Percentiles rank a stretch among this genome's conserved stretches.
Conservation (phyloP, 768 basidiomycete species). For the Hortiboletus campestris region DNA sequence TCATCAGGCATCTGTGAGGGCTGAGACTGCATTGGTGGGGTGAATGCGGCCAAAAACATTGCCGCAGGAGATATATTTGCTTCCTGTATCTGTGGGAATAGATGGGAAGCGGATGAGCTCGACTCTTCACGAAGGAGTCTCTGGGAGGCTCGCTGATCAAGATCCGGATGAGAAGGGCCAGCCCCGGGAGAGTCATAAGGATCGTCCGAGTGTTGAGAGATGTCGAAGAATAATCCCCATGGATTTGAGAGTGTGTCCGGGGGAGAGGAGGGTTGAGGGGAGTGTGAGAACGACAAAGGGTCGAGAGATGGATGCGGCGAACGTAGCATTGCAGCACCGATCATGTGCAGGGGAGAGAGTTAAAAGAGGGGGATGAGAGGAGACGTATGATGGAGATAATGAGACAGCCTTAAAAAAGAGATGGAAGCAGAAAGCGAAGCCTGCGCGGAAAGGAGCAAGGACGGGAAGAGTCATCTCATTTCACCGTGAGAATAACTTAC, state of each 20-base stretch:
- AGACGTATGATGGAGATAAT: not conserved
- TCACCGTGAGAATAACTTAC: slow-evolving; percentile 14
- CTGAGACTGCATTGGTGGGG: slow-evolving; percentile 36
- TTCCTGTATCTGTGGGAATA: slow-evolving; percentile 13
- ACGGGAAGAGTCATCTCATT: slow-evolving; percentile 18
- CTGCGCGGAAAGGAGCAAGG: slow-evolving; percentile 18
- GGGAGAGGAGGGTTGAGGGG: slow-evolving; percentile 3
- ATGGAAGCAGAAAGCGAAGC: not conserved
- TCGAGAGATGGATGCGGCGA: not conserved
- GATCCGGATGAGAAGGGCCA: slow-evolving; percentile 23
- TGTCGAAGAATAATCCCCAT: slow-evolving; percentile 8
- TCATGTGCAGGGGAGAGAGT: not conserved
- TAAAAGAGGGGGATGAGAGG: not conserved
- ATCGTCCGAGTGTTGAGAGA: slow-evolving; percentile 2
- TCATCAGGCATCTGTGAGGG: slow-evolving; percentile 50
- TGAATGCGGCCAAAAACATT: slow-evolving; percentile 68
- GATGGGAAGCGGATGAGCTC: not conserved
- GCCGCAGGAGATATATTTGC: slow-evolving; percentile 62
- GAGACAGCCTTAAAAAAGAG: not conserved
- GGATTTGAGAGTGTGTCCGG: slow-evolving; percentile 7
- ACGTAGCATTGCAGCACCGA: slow-evolving; percentile 4
- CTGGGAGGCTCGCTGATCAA: slow-evolving; percentile 25
- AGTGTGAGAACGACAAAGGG: slow-evolving; percentile 6
- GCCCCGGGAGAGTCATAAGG: not conserved
- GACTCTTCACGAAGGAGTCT: slow-evolving; percentile 10